These are phyloP conservation scores for Ambrosia hybrid DNA, from an alignment of 140 eudicot species.

Conservation along the genomic window DNA sequence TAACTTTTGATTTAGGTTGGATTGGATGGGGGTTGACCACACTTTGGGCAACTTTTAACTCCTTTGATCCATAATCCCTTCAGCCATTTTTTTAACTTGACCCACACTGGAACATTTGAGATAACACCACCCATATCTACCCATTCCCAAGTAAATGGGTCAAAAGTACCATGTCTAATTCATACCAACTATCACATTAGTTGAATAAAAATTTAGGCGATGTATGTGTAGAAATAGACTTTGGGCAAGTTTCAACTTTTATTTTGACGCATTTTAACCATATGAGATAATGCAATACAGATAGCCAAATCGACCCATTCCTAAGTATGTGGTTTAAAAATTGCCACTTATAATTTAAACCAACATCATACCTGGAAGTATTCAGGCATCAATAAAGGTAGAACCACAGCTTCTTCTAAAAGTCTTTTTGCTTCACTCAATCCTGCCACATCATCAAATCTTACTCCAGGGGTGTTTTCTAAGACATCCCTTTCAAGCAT, in stretches of 20 bases:
- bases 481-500: slow-evolving; percentile 99
- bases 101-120: background rate
- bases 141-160: too few relatives aligned
- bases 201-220: background rate
- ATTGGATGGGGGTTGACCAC: background rate
- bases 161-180: background rate
- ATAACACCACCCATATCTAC: background rate
- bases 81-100: background rate
- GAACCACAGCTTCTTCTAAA: slow-evolving; percentile 98
- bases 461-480: slow-evolving; percentile 90
- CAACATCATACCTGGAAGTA: slow-evolving; percentile 83
- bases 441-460: slow-evolving; percentile 99
- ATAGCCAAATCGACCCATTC: slow-evolving; percentile 1
- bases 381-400: slow-evolving; percentile 99
- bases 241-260: slow-evolving; percentile 1
- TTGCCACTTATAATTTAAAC: background rate
- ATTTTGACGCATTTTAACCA: background rate
- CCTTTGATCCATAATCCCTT: background rate
- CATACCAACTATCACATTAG: background rate
- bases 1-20: background rate
- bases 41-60: background rate
- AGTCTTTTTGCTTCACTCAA: slow-evolving; percentile 95
- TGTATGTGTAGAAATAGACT: background rate
- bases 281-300: background rate
- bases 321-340: slow-evolving; percentile 2